Evolutionary conservation across 2,329 filamentous ascomycete species (phyloP).

Genomic region (Calonectria naviculata): DNA sequence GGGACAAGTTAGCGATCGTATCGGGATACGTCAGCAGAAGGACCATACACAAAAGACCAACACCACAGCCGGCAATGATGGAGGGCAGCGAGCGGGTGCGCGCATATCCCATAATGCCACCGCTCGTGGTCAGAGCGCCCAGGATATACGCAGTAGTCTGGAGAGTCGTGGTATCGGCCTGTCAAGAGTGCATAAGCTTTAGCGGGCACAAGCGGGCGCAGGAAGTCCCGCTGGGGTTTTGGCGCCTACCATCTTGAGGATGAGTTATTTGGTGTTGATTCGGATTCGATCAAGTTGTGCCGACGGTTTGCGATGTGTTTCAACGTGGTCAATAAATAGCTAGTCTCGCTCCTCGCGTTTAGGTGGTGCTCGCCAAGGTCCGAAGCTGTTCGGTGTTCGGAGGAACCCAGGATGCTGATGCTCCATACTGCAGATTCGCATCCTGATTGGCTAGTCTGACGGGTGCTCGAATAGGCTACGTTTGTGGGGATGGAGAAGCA

Average conservation of each 20-base stretch:
- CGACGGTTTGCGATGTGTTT: background rate
- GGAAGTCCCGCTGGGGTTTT: background rate
- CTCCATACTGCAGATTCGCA: background rate
- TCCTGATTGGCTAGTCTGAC: conserved; percentile 5
- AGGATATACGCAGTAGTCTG: conserved; percentile 79
- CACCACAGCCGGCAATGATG: conserved; percentile 83
- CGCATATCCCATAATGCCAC: conserved; percentile 88
- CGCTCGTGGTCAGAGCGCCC: conserved; percentile 84
- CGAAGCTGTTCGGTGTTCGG: conserved; percentile 20
- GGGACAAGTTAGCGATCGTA: conserved; percentile 9
- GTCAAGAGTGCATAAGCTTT: background rate
- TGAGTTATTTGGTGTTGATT: background rate
- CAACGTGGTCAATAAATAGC: conserved; percentile 7
- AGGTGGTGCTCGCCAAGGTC: conserved; percentile 8
- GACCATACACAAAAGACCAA: conserved; percentile 73
- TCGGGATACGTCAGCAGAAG: background rate
- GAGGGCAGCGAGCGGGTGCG: conserved; percentile 89
- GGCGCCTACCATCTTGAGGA: conserved; percentile 25
- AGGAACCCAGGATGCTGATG: conserved; percentile 7
- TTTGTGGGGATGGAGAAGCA: background rate
- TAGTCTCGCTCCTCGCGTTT: conserved; percentile 18
- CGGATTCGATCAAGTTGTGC: background rate
- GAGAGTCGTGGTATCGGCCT: conserved; percentile 37
- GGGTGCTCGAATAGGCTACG: background rate
- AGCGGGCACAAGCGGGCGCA: background rate